These are phyloP conservation scores for Plasmodium yoelii DNA, from an alignment of 169 alveolate species.

Conservation along the genomic window DNA sequence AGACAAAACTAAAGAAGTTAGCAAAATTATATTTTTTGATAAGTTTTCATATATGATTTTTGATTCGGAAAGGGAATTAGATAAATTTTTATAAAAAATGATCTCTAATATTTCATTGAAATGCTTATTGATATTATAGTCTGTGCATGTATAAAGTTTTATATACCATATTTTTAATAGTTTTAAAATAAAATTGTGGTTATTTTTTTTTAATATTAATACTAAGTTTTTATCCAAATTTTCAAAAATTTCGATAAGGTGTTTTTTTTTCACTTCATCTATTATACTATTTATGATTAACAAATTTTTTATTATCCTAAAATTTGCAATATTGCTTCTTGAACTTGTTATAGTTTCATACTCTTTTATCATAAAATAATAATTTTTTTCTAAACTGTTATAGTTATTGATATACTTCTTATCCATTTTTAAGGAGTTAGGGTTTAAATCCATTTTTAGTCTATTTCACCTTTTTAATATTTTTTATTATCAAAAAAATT, in stretches of 20 bases:
- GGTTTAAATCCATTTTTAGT: background rate
- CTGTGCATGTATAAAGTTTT: conserved; percentile 29
- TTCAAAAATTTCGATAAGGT: conserved; percentile 33
- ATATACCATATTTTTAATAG: conserved; percentile 34
- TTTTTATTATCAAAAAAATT: too few species aligned
- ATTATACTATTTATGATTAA: conserved; percentile 42
- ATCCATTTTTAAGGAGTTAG: background rate
- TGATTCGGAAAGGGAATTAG: conserved; percentile 12
- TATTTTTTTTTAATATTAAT: conserved; percentile 56
- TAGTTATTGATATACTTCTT: conserved; percentile 6
- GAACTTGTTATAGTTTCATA: conserved; percentile 34
- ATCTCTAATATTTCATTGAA: conserved; percentile 30
- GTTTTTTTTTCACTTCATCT: conserved; percentile 39
- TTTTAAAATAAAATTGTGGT: conserved; percentile 58
- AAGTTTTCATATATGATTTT: conserved; percentile 42
- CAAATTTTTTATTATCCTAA: conserved; percentile 50
- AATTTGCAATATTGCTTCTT: conserved; percentile 25
- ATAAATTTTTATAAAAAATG: background rate
- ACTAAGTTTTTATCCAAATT: conserved; percentile 33
- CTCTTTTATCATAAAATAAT: conserved; percentile 59
- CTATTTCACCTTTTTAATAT: background rate
- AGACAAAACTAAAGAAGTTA: conserved; percentile 28
- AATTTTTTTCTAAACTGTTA: conserved; percentile 27
- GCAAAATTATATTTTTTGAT: conserved; percentile 22
- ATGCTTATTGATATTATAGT: conserved; percentile 31